Base-by-base conservation (phyloP, 306 rosid genomes). In the Argentina anserina region DNA sequence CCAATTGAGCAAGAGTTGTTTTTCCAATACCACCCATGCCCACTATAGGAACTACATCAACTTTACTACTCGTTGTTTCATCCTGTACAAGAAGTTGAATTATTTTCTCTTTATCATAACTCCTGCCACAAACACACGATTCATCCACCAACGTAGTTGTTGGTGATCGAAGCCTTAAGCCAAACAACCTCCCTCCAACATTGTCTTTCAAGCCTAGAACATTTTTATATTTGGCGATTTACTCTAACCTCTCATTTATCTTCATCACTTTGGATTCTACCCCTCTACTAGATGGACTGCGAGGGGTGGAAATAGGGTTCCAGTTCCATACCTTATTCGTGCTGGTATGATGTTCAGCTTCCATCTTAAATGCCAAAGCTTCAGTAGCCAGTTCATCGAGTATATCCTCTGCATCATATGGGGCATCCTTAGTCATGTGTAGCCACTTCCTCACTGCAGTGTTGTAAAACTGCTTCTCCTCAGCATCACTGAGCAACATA, bases 121-220 rank as follows among this genome's bases (percentile, higher is more conserved):
- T 14, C 64, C 83, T 80, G 17, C 88, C 88, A 73, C 50, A 84
- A 31, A 82, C 79, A 58, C 41, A 31, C 40, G 61, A 40, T 75
- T 87, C 88, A 23, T 84, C 85, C 25, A 87, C 80, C 84, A 87
- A 75, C 28, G 85, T 84, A 53, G 88, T 82, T 55, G 91, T 79
- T 31, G 75, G 77, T 9, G 73, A 60, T 41, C 76, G 71, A 26
- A 65, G 75, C 2, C 66, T 59, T 0, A 71, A 25, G 20, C 65
- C 26, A 49, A 29, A 74, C 49, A 68, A 61, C 69, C 70, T 71
- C 74, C 72, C 80, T 14, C 76, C 80, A 72, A 25, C 41, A 63
- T 45, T 75, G 40, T 80, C 84, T 42, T 82, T 80, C 70, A 87
- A 76, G 10, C 85, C 84, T 11, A 87, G 72, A 15, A 78, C 69